phyloP scores from a whole-genome alignment of 345 rosid genomes.

The Bruguiera gymnorhiza region DNA sequence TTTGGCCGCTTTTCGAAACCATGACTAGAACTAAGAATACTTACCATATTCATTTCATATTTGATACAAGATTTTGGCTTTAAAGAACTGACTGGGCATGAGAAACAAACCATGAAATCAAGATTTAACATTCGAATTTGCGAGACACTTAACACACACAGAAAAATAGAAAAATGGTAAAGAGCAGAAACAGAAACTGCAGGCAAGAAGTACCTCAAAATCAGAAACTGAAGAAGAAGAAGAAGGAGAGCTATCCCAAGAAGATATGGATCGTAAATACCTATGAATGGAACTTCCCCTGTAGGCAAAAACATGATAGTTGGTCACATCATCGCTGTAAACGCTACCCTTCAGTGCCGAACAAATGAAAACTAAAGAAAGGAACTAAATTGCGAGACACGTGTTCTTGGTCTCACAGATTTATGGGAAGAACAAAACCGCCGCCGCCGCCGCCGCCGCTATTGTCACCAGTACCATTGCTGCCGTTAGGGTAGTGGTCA shows the following conservation, averaged over 20 bases:
- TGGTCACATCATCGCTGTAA: background rate
- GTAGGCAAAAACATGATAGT: background rate
- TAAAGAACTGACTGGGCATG: too few relatives aligned
- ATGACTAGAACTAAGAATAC: too few relatives aligned
- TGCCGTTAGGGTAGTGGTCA: slow-evolving; percentile 7
- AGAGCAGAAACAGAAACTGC: background rate
- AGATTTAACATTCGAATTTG: background rate
- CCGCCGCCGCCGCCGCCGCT: background rate
- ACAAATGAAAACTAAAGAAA: background rate
- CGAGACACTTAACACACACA: background rate
- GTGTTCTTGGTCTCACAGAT: slow-evolving; percentile 10
- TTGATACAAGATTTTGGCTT: too few relatives aligned
- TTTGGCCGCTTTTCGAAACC: too few relatives aligned
- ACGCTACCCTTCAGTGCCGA: too few relatives aligned
- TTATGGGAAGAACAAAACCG: slow-evolving; percentile 26
- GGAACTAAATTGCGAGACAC: background rate
- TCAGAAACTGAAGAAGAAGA: slow-evolving; percentile 18
- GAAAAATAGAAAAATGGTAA: background rate
- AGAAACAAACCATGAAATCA: background rate
- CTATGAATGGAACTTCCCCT: slow-evolving; percentile 29
- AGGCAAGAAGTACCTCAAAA: slow-evolving; percentile 19
- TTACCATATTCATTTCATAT: too few relatives aligned
- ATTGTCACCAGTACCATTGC: background rate
- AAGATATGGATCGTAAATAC: slow-evolving; percentile 26
- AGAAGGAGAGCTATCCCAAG: slow-evolving; percentile 21